Evolutionary conservation across 495 filamentous ascomycete species (phyloP).

Genomic region (Aspergillus steynii): DNA sequence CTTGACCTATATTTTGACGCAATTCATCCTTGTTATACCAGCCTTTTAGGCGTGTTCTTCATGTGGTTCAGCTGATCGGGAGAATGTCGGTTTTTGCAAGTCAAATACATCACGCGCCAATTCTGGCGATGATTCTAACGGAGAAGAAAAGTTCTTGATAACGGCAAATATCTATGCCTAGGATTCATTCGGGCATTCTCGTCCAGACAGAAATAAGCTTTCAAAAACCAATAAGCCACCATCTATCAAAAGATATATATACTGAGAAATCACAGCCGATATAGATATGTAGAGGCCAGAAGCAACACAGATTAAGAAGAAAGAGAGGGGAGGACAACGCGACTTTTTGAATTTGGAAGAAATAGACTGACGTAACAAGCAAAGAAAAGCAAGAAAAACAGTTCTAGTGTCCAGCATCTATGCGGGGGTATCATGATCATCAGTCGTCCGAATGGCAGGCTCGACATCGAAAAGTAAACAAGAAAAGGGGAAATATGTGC

Average conservation of each 20-base stretch:
- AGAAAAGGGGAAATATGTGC: not conserved
- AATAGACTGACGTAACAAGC: constrained; percentile 1
- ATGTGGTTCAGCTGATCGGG: not conserved
- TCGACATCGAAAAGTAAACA: constrained; percentile 1
- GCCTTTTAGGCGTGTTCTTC: not conserved
- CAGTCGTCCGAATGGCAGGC: constrained; percentile 17
- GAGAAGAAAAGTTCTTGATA: not conserved
- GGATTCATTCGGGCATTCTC: not conserved
- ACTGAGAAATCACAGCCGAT: not conserved
- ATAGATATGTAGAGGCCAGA: not conserved
- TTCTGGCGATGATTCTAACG: not conserved
- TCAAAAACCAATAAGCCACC: not conserved
- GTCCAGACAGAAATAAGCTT: not conserved
- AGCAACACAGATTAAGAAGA: not conserved
- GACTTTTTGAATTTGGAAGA: not conserved
- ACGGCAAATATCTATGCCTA: not conserved
- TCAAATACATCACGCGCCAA: not conserved
- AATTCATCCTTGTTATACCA: constrained; percentile 18
- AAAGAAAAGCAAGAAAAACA: constrained; percentile 9
- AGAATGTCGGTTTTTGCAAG: not conserved
- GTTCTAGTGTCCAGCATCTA: constrained; percentile 21
- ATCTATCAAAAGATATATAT: not conserved
- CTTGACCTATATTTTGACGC: constrained; percentile 19
- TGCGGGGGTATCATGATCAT: constrained; percentile 37
- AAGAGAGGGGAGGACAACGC: not conserved